phyloP scores from a whole-genome alignment of 2,329 filamentous ascomycete genomes.

The Periconia digitata region DNA sequence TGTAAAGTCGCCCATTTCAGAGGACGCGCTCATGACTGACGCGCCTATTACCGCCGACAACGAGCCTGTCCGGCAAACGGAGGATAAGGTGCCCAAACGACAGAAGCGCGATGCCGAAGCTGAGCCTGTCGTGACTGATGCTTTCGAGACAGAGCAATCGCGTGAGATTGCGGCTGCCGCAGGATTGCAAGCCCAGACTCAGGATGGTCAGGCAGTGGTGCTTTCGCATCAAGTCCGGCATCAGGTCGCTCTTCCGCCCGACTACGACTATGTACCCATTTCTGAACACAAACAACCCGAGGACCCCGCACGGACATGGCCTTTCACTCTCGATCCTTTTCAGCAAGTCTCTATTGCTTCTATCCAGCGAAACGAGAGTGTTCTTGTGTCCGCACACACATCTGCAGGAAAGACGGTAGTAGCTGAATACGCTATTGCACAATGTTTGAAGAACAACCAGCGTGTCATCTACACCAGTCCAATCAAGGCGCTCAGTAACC shows the following conservation, averaged over 20 bases:
- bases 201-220: conserved; percentile 71
- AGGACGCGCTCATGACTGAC: not conserved
- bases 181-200: conserved; percentile 64
- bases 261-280: conserved; percentile 93
- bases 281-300: conserved; percentile 90
- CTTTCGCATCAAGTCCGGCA: conserved; percentile 97
- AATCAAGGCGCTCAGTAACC: conserved; percentile 97
- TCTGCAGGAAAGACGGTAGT: conserved; percentile 98
- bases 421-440: conserved; percentile 96
- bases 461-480: conserved; percentile 98
- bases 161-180: conserved; percentile 82
- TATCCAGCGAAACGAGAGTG: conserved; percentile 94
- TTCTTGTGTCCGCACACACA: conserved; percentile 94
- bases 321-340: conserved; percentile 95
- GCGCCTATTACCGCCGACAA: conserved; percentile 15
- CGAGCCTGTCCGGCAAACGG: conserved; percentile 28
- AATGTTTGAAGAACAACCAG: conserved; percentile 96
- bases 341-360: conserved; percentile 93
- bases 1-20: conserved; percentile 57
- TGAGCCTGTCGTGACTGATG: conserved; percentile 84
- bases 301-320: conserved; percentile 79
- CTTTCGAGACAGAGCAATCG: conserved; percentile 92
- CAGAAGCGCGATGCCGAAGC: conserved; percentile 65
- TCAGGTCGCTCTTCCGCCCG: conserved; percentile 91
- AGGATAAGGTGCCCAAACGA: conserved; percentile 56